Evolutionary conservation across 352 stramenopile species (phyloP).

Genomic region (Phytopythium litorale): DNA sequence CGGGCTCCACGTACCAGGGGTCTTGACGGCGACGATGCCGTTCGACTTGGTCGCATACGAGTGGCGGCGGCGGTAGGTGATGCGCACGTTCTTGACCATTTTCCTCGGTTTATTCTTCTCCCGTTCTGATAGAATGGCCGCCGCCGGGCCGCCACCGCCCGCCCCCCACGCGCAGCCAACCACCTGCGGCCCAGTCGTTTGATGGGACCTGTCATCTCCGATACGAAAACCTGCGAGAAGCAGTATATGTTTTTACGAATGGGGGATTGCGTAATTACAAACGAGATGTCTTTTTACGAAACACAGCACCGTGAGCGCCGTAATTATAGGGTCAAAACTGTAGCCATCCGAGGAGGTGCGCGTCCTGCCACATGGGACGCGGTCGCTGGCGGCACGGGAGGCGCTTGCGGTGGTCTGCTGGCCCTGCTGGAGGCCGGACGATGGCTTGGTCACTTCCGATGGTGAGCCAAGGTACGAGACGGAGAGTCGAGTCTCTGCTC

Average conservation of each 20-base stretch:
- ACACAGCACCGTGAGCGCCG: background rate
- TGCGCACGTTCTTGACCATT: slow-evolving; percentile 94
- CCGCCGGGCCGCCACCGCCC: slow-evolving; percentile 7
- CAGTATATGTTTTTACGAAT: slow-evolving; percentile 7
- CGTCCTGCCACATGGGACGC: background rate
- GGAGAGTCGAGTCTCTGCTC: background rate
- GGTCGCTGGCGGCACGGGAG: background rate
- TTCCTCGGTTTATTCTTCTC: slow-evolving; percentile 68
- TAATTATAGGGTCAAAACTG: slow-evolving; percentile 1
- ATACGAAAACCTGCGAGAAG: slow-evolving; percentile 6
- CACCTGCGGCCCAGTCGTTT: slow-evolving; percentile 17
- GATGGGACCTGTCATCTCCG: slow-evolving; percentile 4
- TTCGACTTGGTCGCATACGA: slow-evolving; percentile 97
- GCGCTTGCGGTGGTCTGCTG: too few relatives aligned
- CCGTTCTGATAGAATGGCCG: slow-evolving; percentile 64
- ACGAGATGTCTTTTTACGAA: background rate
- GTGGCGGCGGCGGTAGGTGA: slow-evolving; percentile 95
- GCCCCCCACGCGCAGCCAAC: slow-evolving; percentile 13
- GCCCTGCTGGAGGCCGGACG: background rate
- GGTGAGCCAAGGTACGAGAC: background rate
- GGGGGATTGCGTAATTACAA: background rate
- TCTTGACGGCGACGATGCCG: slow-evolving; percentile 93
- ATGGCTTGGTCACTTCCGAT: slow-evolving; percentile 3
- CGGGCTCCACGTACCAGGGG: slow-evolving; percentile 84
- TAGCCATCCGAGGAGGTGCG: background rate